Conservation (phyloP, 129 eudicot genomes). For the Flaveria bidentis region DNA sequence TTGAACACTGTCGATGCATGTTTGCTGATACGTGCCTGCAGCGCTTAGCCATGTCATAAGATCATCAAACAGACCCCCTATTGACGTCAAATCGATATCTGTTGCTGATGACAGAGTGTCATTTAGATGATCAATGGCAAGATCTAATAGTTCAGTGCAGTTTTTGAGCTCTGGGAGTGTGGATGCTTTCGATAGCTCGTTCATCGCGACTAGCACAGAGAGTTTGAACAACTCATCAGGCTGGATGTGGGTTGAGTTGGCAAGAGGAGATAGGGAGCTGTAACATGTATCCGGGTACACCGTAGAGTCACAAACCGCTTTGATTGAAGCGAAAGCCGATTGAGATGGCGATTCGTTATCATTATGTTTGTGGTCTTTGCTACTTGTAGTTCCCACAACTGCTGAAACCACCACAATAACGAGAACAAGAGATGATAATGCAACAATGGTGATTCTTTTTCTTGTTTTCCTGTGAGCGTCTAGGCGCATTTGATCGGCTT, state of each 20-base stretch:
- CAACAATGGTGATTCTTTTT: constrained; percentile 42
- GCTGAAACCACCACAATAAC: constrained; percentile 48
- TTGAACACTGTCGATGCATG: constrained; percentile 53
- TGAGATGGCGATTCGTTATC: background rate
- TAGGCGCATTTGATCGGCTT: constrained; percentile 49
- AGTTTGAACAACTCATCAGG: constrained; percentile 47
- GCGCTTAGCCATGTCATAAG: constrained; percentile 65
- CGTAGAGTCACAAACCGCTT: constrained; percentile 53
- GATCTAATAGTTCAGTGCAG: constrained; percentile 52
- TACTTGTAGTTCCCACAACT: constrained; percentile 47
- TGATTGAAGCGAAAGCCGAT: constrained; percentile 39
- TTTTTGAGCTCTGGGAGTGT: constrained; percentile 41
- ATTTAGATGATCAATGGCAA: constrained; percentile 59
- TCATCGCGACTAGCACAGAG: constrained; percentile 48
- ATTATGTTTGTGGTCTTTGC: constrained; percentile 22
- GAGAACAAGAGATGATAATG: constrained; percentile 50
- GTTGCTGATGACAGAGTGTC: constrained; percentile 29
- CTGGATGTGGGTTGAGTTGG: constrained; percentile 36
- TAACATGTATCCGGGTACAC: constrained; percentile 60
- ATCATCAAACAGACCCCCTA: constrained; percentile 46
- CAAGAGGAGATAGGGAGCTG: constrained; percentile 41
- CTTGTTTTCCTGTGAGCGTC: constrained; percentile 48
- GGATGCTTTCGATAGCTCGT: constrained; percentile 45
- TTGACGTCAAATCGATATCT: background rate
- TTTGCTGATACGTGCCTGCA: constrained; percentile 65